phyloP scores from a whole-genome alignment of 2,329 filamentous ascomycete genomes.

The Hortaea werneckii region DNA sequence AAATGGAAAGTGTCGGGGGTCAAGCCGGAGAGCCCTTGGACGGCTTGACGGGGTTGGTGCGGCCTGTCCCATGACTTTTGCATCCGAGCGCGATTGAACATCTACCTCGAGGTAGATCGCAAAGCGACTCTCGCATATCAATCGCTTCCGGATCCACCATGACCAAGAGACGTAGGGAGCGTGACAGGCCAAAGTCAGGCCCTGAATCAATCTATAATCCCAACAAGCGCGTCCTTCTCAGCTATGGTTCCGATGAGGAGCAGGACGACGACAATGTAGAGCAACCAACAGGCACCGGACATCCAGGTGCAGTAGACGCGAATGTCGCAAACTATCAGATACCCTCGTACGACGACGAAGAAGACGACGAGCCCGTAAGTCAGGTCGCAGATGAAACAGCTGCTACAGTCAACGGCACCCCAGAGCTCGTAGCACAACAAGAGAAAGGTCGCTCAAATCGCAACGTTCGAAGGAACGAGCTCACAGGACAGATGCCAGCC shows the following conservation, averaged over 20 bases:
- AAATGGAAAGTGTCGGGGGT: too few relatives aligned
- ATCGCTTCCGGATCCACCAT: background rate
- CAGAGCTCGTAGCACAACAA: background rate
- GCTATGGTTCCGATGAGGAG: slow-evolving; percentile 22
- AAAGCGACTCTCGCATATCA: too few relatives aligned
- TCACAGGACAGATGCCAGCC: slow-evolving; percentile 17
- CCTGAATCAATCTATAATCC: slow-evolving; percentile 21
- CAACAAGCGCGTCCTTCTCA: slow-evolving; percentile 24
- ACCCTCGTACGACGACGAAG: slow-evolving; percentile 5
- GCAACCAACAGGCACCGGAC: background rate
- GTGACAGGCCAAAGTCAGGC: slow-evolving; percentile 23
- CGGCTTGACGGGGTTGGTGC: background rate
- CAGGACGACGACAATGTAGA: slow-evolving; percentile 4
- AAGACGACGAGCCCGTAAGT: background rate
- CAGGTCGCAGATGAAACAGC: background rate
- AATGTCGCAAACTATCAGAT: slow-evolving; percentile 4
- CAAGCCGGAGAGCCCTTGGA: too few relatives aligned
- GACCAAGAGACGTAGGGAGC: slow-evolving; percentile 17
- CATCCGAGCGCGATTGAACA: background rate
- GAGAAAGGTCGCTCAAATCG: background rate
- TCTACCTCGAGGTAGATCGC: background rate
- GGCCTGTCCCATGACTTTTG: background rate
- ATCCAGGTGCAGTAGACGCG: slow-evolving; percentile 1
- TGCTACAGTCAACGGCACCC: background rate
- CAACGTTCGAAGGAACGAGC: slow-evolving; percentile 5